Evolutionary conservation across 2,329 filamentous ascomycete genomes (phyloP).

Genomic region (Thelonectria olida): DNA sequence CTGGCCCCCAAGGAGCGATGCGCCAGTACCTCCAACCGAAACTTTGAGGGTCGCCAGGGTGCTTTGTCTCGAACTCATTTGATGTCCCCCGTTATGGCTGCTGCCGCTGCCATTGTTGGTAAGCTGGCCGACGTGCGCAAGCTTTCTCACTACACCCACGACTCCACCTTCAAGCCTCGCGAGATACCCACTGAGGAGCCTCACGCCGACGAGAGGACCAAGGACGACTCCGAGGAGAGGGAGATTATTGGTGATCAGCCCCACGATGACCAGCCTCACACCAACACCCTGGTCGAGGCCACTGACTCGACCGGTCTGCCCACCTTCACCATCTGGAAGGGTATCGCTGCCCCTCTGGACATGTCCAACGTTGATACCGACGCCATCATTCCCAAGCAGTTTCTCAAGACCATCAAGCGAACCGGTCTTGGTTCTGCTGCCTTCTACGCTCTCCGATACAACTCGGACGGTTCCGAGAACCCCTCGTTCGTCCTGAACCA

Average conservation of each 20-base stretch:
- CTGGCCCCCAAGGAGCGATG: conserved; percentile 91
- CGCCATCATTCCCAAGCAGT: conserved; percentile 98
- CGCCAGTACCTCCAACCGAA: conserved; percentile 94
- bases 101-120: conserved; percentile 87
- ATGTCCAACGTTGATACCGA: conserved; percentile 97
- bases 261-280: conserved; percentile 71
- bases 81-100: conserved; percentile 97
- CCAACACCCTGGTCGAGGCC: conserved; percentile 65
- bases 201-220: conserved; percentile 62
- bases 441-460: conserved; percentile 86
- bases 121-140: conserved; percentile 93
- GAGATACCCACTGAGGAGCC: conserved; percentile 53
- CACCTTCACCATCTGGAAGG: conserved; percentile 85
- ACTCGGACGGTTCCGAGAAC: conserved; percentile 77
- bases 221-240: conserved; percentile 60
- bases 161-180: conserved; percentile 68
- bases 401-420: conserved; percentile 98
- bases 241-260: conserved; percentile 66
- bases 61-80: conserved; percentile 91
- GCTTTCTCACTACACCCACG: conserved; percentile 69
- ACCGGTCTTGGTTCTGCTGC: conserved; percentile 89
- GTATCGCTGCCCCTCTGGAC: conserved; percentile 87
- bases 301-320: conserved; percentile 71
- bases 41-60: conserved; percentile 96
- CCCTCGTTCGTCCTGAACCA: conserved; percentile 89